Evolutionary conservation across 176 grass and related monocot genomes (phyloP).

Genomic region (Puccinellia tenuiflora): DNA sequence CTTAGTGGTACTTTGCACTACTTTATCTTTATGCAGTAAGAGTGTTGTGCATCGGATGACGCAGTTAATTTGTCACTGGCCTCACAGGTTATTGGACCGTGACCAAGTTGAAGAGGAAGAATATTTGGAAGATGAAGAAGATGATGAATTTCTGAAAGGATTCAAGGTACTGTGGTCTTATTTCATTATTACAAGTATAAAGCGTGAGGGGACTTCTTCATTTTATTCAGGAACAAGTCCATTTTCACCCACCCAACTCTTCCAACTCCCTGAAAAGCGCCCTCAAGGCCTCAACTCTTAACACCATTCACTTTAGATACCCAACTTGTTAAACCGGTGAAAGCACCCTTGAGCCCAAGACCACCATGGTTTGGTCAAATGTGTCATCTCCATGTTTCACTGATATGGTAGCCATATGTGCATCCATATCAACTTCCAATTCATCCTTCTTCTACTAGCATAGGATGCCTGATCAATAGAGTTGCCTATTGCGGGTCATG

Average conservation of each 20-base stretch:
- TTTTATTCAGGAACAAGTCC: slow-evolving; percentile 8
- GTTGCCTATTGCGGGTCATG: not conserved
- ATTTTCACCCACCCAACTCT: not conserved
- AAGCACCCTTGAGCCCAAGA: not conserved
- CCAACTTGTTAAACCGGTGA: not conserved
- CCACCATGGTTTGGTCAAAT: slow-evolving; percentile 5
- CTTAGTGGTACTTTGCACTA: slow-evolving; percentile 6
- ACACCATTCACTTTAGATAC: not conserved
- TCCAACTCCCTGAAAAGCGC: not conserved
- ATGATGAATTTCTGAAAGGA: slow-evolving; percentile 92
- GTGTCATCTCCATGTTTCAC: not conserved
- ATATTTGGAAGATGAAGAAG: slow-evolving; percentile 79
- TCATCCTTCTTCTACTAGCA: not conserved
- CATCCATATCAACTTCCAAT: not conserved
- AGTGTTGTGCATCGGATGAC: not conserved
- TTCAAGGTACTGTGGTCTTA: slow-evolving; percentile 69
- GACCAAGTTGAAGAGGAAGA: slow-evolving; percentile 84
- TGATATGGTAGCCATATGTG: not conserved
- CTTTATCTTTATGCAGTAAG: not conserved
- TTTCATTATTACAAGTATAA: slow-evolving; percentile 9
- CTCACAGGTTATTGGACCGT: slow-evolving; percentile 79
- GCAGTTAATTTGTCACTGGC: slow-evolving; percentile 14
- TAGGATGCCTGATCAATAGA: not conserved
- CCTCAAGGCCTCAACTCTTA: not conserved
- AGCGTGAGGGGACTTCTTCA: not conserved